A percentile compares a stretch with the other conserved stretches of the same genome.
Evolutionary conservation across 1,284 basidiomycete genomes (phyloP).

Genomic region (Inonotus hispidus): DNA sequence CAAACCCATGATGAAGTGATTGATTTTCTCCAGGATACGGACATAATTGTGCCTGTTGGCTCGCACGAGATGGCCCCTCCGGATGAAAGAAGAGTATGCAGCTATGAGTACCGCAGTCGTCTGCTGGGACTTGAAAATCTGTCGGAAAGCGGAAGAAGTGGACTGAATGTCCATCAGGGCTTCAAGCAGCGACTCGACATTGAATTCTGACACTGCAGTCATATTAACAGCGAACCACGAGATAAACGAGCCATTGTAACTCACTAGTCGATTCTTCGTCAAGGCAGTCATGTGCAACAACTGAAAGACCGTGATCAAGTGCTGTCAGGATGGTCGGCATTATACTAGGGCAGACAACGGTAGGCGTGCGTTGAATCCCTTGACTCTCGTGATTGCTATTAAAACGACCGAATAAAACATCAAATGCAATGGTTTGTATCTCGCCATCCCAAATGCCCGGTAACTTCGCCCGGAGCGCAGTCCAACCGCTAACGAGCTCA

Average conservation of each 20-base stretch:
- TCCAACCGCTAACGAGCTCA: conserved; percentile 74
- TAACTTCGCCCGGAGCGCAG: conserved; percentile 55
- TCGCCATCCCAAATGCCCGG: conserved; percentile 59
- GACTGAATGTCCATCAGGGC: conserved; percentile 61
- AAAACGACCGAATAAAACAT: conserved; percentile 51
- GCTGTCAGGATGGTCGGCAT: conserved; percentile 63
- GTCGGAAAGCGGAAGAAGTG: conserved; percentile 56
- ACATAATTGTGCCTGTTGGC: conserved; percentile 41
- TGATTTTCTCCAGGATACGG: conserved; percentile 60
- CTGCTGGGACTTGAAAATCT: conserved; percentile 65
- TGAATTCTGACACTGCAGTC: conserved; percentile 33
- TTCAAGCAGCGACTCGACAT: conserved; percentile 58
- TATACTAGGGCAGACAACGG: conserved; percentile 57
- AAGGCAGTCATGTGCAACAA: conserved; percentile 32
- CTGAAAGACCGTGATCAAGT: conserved; percentile 38
- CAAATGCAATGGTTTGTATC: conserved; percentile 62
- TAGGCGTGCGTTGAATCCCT: conserved; percentile 20
- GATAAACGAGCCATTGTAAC: conserved; percentile 20
- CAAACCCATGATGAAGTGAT: conserved; percentile 59
- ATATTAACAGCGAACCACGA: neutral
- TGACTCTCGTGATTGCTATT: conserved; percentile 1
- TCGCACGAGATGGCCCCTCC: conserved; percentile 32
- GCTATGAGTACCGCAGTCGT: conserved; percentile 61
- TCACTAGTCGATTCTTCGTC: conserved; percentile 25
- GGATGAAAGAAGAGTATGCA: conserved; percentile 52